Conservation (phyloP, 2,329 filamentous ascomycete species). For the Talaromyces sp. region DNA sequence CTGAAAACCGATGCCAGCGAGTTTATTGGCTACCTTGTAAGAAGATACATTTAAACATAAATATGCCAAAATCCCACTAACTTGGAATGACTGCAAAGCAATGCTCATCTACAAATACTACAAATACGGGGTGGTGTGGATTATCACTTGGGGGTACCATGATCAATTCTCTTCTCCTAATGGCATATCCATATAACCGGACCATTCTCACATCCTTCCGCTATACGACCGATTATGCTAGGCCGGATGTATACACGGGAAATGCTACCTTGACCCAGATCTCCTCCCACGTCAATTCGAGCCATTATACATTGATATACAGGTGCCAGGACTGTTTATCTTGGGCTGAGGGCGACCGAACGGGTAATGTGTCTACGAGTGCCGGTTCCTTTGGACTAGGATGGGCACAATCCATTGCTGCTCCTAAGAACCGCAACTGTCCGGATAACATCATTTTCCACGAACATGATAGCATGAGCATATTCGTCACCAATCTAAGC, state of each 20-base stretch:
- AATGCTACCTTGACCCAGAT: constrained; percentile 58
- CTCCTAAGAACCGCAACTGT: constrained; percentile 37
- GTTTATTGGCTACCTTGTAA: constrained; percentile 56
- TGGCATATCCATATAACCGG: constrained; percentile 52
- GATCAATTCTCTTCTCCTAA: constrained; percentile 53
- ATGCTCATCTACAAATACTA: constrained; percentile 41
- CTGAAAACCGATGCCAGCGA: constrained; percentile 46
- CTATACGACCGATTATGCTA: constrained; percentile 54
- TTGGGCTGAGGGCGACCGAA: constrained; percentile 48
- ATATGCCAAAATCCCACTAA: too few relatives aligned
- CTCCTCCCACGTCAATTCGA: constrained; percentile 52
- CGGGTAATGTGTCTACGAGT: constrained; percentile 42
- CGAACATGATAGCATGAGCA: constrained; percentile 52
- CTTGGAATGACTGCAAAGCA: constrained; percentile 28
- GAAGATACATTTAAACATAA: too few relatives aligned
- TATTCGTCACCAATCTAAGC: constrained; percentile 46
- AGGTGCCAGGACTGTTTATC: constrained; percentile 55
- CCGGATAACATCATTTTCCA: constrained; percentile 44
- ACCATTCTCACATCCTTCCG: constrained; percentile 55
- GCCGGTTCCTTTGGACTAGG: constrained; percentile 46
- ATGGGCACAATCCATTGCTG: constrained; percentile 48
- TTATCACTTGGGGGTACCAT: constrained; percentile 54
- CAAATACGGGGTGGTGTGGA: constrained; percentile 53
- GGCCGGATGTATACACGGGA: constrained; percentile 56
- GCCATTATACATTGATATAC: constrained; percentile 60